Base-by-base conservation (phyloP, 2,329 filamentous ascomycete genomes). In the Xylaria sp. region DNA sequence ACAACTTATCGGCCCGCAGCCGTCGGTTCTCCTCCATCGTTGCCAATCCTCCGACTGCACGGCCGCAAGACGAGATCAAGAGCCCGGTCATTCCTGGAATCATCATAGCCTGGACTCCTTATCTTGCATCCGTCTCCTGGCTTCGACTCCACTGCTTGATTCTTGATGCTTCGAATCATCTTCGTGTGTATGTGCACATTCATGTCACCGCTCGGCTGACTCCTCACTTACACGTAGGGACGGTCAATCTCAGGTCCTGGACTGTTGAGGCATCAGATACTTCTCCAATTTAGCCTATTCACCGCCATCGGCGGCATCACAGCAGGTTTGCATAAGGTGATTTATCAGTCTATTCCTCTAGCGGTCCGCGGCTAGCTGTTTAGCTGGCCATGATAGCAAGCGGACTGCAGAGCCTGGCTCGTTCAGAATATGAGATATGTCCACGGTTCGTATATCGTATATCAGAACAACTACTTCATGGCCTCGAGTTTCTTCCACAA, bases 1-100 rank as follows among this genome's bases (percentile, higher is more conserved):
- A 60, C 63, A 42, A 68, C 61, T 54, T 68, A 67, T 69, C 67
- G 65, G 67, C 62, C 67, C 67, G 67, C 60, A 38, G 49, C 64
- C 59, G 35, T 63, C 62, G 42, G 52, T 61, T 62, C 61, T 64
- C 57, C 60, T 61, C 61, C 60, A 57, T 40, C 31, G 23, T 37
- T 38, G 33, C 43, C 54, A 33, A 61, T 61, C 51, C 65, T 52
- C 63, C 53, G 47, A 56, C 56, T 49, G 53, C 55, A 51, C 55
- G 55, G 25, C 56, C 56, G 55, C 60, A 45, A 54, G 62, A 51
- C 52, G 47, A 59, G 38, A 52, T 61, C 35, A 46, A 51, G 42
- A n/a, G 33, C 19, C 28, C 17, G 25, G 50, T 58, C 28, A 52
- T 11, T 33, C 25, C 58, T 56, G 37, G 63, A 40, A 52, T 51